A percentile compares a stretch with the other conserved stretches of the same genome.
Conservation (phyloP, 2,329 filamentous ascomycete species). For the Ophiostoma piceae region DNA sequence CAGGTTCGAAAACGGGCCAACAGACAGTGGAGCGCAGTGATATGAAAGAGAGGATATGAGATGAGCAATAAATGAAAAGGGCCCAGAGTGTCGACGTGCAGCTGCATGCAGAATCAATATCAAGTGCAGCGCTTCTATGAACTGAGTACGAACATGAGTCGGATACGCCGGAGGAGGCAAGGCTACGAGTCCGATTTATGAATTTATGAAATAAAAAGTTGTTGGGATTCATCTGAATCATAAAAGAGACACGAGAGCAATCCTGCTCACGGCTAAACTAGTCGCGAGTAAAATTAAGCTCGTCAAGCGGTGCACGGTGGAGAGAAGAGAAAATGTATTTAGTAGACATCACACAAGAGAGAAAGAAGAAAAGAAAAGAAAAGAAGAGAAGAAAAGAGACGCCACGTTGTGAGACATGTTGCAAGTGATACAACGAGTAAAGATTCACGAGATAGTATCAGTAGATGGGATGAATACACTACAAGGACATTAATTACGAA, state of each 20-base stretch:
- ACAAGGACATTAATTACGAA: neutral
- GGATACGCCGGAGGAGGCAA: neutral
- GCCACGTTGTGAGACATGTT: constrained; percentile 12
- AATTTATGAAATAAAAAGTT: neutral
- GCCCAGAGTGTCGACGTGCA: neutral
- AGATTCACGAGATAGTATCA: neutral
- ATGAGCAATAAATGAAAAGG: neutral
- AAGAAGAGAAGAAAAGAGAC: neutral
- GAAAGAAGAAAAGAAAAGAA: constrained; percentile 7
- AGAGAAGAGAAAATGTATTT: constrained; percentile 6
- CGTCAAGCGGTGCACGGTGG: constrained; percentile 11
- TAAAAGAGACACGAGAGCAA: neutral
- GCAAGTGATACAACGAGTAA: neutral
- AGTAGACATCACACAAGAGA: too few species aligned
- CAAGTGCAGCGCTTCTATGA: too few species aligned
- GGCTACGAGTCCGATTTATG: neutral
- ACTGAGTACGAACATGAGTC: too few species aligned
- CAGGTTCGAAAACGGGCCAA: neutral
- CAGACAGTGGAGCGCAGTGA: neutral
- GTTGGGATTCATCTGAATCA: neutral
- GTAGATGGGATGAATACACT: neutral
- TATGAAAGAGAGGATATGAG: neutral
- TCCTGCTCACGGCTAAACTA: neutral
- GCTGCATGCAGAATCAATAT: neutral
- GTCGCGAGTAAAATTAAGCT: constrained; percentile 11